Conservation (phyloP, 2,329 filamentous ascomycete species). For the Cordyceps javanica region DNA sequence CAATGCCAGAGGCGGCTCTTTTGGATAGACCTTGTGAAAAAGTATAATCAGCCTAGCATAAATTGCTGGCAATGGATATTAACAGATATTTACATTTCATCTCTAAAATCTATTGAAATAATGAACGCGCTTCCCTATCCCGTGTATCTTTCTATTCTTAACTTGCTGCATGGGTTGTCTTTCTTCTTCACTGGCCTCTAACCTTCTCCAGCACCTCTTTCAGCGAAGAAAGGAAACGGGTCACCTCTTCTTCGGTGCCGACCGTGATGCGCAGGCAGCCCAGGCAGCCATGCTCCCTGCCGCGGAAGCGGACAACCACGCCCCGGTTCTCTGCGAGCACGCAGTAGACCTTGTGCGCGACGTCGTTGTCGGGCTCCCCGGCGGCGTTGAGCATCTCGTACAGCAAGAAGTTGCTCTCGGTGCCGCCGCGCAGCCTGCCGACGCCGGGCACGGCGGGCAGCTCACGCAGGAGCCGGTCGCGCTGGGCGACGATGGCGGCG, state of each 20-base stretch:
- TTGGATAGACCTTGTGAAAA: slow-evolving; percentile 11
- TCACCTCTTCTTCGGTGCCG: slow-evolving; percentile 82
- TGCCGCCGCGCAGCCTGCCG: slow-evolving; percentile 73
- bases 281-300: slow-evolving; percentile 83
- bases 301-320: slow-evolving; percentile 89
- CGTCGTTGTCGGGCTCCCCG: slow-evolving; percentile 71
- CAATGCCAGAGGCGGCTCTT: slow-evolving; percentile 3
- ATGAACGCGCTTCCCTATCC: not conserved
- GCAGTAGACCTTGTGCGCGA: slow-evolving; percentile 77
- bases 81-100: slow-evolving; percentile 3
- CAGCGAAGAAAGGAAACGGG: slow-evolving; percentile 67
- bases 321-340: slow-evolving; percentile 76
- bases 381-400: slow-evolving; percentile 74
- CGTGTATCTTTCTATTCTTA: not conserved
- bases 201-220: slow-evolving; percentile 42
- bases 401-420: slow-evolving; percentile 80
- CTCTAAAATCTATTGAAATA: not conserved
- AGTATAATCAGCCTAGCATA: not conserved
- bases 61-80: not conserved
- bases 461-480: slow-evolving; percentile 67
- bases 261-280: slow-evolving; percentile 90
- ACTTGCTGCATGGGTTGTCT: not conserved
- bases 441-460: slow-evolving; percentile 71
- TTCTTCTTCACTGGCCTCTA: slow-evolving; percentile 15
- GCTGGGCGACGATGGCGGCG: slow-evolving; percentile 65